Conservation (phyloP, 352 stramenopile genomes). For the Achlya hypogyna region DNA sequence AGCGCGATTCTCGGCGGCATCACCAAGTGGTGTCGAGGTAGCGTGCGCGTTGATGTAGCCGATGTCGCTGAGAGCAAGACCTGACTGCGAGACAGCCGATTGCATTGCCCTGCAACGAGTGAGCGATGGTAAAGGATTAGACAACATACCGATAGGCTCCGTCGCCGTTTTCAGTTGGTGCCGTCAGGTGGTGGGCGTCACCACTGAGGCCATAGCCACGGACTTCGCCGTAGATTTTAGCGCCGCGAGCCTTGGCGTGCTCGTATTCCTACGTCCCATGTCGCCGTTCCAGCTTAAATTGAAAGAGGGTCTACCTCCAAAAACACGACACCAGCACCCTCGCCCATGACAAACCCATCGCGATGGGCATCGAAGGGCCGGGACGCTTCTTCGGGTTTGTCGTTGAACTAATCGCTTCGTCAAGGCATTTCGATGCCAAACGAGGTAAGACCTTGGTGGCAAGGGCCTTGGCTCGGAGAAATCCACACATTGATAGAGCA, state of each 20-base stretch:
- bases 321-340: slow-evolving; percentile 81
- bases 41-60: slow-evolving; percentile 98
- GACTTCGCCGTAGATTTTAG: slow-evolving; percentile 92
- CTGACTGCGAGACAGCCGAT: slow-evolving; percentile 76
- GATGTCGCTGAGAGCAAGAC: slow-evolving; percentile 71
- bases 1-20: slow-evolving; percentile 89
- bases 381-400: slow-evolving; percentile 79
- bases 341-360: slow-evolving; percentile 97
- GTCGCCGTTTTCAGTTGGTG: slow-evolving; percentile 53
- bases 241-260: slow-evolving; percentile 87
- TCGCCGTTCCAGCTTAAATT: background rate
- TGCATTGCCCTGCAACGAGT: slow-evolving; percentile 85
- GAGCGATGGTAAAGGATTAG: slow-evolving; percentile 19
- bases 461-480: slow-evolving; percentile 92
- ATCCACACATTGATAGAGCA: slow-evolving; percentile 89
- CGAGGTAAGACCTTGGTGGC: slow-evolving; percentile 80
- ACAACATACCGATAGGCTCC: slow-evolving; percentile 37
- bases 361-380: slow-evolving; percentile 93
- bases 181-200: slow-evolving; percentile 93
- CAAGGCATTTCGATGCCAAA: too few relatives aligned
- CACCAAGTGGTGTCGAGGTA: slow-evolving; percentile 95
- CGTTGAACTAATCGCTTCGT: slow-evolving; percentile 96
- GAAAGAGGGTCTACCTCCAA: slow-evolving; percentile 57
- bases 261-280: slow-evolving; percentile 57
- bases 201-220: slow-evolving; percentile 91